phyloP scores from a whole-genome alignment of 75 land plant genomes.

The Adiantum capillusveneris region DNA sequence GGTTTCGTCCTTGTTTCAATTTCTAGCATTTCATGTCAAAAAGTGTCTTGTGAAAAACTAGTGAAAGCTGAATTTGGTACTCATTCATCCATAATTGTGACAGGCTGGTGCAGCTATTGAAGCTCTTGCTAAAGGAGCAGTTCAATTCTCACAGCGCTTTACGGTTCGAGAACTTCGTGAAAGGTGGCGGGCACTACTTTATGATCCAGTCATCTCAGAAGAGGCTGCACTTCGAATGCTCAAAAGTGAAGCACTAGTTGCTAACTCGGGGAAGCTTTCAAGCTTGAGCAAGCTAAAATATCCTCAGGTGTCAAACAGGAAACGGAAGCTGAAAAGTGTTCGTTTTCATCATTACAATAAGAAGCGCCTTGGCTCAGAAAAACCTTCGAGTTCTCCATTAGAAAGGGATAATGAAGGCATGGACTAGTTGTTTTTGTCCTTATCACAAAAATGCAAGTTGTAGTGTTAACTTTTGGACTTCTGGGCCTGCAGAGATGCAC shows the following conservation, averaged over 20 bases:
- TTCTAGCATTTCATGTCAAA: neutral
- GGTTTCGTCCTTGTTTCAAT: conserved; percentile 21
- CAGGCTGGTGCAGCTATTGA: conserved; percentile 96
- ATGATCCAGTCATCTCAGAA: conserved; percentile 59
- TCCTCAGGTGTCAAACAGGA: conserved; percentile 9
- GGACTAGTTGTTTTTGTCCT: too few species aligned
- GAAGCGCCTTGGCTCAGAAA: conserved; percentile 12
- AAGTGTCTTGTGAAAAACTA: too few species aligned
- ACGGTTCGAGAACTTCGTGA: conserved; percentile 67
- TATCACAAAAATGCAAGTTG: neutral
- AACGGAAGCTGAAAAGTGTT: conserved; percentile 38
- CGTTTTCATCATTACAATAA: conserved; percentile 48
- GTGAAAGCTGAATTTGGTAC: too few species aligned
- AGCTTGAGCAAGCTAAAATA: conserved; percentile 11
- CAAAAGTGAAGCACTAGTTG: conserved; percentile 34
- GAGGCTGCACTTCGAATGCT: conserved; percentile 62
- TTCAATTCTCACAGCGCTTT: conserved; percentile 65
- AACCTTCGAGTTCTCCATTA: too few species aligned
- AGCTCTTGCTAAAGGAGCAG: conserved; percentile 94
- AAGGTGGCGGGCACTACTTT: conserved; percentile 84
- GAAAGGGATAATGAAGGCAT: too few species aligned
- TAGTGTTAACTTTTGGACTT: neutral
- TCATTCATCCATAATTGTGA: neutral
- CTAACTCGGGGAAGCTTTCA: conserved; percentile 10
- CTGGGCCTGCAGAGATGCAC: neutral